Conservation (phyloP, 2,329 filamentous ascomycete species). For the Trichoderma asperellum region DNA sequence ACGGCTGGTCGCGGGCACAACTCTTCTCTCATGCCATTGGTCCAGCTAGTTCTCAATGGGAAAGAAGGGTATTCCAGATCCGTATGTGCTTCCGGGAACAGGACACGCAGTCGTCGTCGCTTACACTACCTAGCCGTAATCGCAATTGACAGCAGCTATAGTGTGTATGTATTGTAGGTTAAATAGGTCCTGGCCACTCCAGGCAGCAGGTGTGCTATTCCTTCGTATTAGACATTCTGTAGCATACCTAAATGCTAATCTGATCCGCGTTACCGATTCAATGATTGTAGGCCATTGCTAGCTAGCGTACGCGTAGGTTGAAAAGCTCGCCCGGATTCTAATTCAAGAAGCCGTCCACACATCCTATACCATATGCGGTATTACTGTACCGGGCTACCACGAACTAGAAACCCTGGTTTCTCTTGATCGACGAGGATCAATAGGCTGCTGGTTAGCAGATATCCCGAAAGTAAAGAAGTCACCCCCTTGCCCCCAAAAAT, state of each 20-base stretch:
- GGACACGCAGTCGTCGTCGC: neutral
- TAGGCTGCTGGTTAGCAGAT: constrained; percentile 13
- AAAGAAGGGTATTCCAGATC: constrained; percentile 1
- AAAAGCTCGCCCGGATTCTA: neutral
- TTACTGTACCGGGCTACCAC: neutral
- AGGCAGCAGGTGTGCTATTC: neutral
- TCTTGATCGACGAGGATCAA: constrained; percentile 20
- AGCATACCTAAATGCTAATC: neutral
- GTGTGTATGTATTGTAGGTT: neutral
- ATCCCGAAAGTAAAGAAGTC: neutral
- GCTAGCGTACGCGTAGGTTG: neutral
- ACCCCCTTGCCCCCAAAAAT: constrained; percentile 21
- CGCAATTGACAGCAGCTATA: neutral
- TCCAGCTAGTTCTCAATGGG: neutral
- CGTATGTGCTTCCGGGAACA: constrained; percentile 6
- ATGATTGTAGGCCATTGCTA: neutral
- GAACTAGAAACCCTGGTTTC: neutral
- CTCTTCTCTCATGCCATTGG: neutral
- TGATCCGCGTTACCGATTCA: neutral
- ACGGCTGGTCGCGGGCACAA: neutral
- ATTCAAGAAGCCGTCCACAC: neutral
- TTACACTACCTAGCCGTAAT: constrained; percentile 1
- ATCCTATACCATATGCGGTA: neutral
- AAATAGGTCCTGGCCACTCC: neutral
- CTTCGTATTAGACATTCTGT: neutral